A percentile compares a stretch with the other conserved stretches of the same genome.
These are phyloP conservation scores for Protomyces gravidus DNA, from an alignment of 1,139 yeast species.

Conservation along the genomic window DNA sequence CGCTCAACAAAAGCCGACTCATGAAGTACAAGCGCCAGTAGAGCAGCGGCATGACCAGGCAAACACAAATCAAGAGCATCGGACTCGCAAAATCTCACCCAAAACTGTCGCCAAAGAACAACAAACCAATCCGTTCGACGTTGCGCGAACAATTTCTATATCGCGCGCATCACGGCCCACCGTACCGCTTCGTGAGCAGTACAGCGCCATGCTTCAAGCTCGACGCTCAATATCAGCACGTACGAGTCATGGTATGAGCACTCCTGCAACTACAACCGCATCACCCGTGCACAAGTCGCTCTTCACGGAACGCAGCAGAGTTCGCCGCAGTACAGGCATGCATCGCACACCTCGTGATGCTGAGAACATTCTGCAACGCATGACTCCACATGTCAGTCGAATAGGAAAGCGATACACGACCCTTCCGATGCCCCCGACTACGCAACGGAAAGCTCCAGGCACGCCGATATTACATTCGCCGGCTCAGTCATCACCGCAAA, in stretches of 20 bases:
- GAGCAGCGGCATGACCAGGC: no score
- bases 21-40: not conserved
- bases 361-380: not conserved
- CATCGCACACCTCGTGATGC: constrained; percentile 18
- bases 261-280: not conserved
- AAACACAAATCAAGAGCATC: not conserved
- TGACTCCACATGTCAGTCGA: constrained; percentile 13
- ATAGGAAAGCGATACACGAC: not conserved
- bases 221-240: not conserved
- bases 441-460: not conserved
- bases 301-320: not conserved
- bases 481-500: constrained; percentile 6
- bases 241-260: not conserved
- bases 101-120: not conserved
- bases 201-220: not conserved
- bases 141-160: not conserved
- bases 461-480: constrained; percentile 3
- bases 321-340: not conserved
- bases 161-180: not conserved
- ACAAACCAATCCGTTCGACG: not conserved
- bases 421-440: not conserved
- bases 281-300: constrained; percentile 7
- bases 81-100: not conserved
- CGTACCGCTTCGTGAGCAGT: constrained; percentile 5
- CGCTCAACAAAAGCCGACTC: not conserved